phyloP scores from a whole-genome alignment of 805 yeast genomes.

The Nakazawaea ishiwadae region DNA sequence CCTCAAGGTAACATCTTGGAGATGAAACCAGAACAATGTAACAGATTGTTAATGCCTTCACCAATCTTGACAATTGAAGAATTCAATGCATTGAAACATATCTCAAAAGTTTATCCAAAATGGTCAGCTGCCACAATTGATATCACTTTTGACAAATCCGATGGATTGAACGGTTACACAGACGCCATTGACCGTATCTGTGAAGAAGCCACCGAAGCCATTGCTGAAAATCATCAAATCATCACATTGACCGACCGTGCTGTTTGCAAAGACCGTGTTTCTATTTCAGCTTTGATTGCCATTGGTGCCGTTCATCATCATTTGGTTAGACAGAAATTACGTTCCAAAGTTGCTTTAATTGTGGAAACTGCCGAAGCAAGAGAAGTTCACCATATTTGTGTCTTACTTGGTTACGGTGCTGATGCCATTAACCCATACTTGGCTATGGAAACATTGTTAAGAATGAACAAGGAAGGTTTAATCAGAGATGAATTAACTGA shows the following conservation, averaged over 20 bases:
- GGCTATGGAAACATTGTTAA: slow-evolving; percentile 82
- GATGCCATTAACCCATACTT: slow-evolving; percentile 94
- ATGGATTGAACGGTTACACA: slow-evolving; percentile 83
- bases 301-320: slow-evolving; percentile 97
- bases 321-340: slow-evolving; percentile 90
- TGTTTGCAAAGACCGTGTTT: slow-evolving; percentile 56
- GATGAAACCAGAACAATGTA: slow-evolving; percentile 89
- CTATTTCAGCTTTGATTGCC: slow-evolving; percentile 88
- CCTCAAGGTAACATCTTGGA: slow-evolving; percentile 97
- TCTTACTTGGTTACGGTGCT: slow-evolving; percentile 93
- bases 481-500: slow-evolving; percentile 52
- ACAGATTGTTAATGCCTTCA: slow-evolving; percentile 74
- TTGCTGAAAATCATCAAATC: slow-evolving; percentile 69
- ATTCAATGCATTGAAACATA: slow-evolving; percentile 67
- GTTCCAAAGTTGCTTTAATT: slow-evolving; percentile 89
- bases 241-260: slow-evolving; percentile 70
- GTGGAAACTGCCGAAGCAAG: slow-evolving; percentile 96
- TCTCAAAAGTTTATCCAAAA: slow-evolving; percentile 71
- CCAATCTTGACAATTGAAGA: slow-evolving; percentile 78
- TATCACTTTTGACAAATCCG: slow-evolving; percentile 79
- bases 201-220: slow-evolving; percentile 80
- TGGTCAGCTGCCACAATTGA: slow-evolving; percentile 85
- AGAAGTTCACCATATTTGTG: slow-evolving; percentile 95
- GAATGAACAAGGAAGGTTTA: slow-evolving; percentile 79
- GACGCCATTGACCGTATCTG: slow-evolving; percentile 83